Base-by-base conservation (phyloP, 768 basidiomycete species). In the Boletales sp. region DNA sequence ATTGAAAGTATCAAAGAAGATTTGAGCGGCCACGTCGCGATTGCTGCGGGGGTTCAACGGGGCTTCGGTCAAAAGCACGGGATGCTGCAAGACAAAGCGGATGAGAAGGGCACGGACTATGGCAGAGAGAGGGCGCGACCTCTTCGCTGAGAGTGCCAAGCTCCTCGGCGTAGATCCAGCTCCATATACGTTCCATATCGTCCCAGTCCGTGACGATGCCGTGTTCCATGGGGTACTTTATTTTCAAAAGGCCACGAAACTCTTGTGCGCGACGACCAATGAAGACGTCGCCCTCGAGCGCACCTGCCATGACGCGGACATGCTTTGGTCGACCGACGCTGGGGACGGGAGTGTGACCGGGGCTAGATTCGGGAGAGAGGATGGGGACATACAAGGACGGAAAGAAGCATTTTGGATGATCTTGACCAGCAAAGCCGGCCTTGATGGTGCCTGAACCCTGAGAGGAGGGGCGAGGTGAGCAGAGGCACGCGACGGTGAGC, bases 181-280 rank as follows among this genome's bases (percentile, higher is more conserved):
- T 88, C 96, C 96, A 99, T 79, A 99, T 97, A 53, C 90, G 84
- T 69, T 99, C 96, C 96, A 99, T 99, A 65, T 99, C 96, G 66
- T 99, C 96, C 95, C 96, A 99, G 74, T 99, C 92, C 34, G 90
- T 95, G 9, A 99, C 96, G 52, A 99, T 94, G 12, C 96, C 96
- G 68, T 98, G 96, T 67, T 95, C 92, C 86, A 99, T 97, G 25
- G 96, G 96, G 66, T 98, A 99, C 70, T 94, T 95, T 61, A 98
- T 94, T 79, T 95, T 95, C 58, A 99, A 76, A 57, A 99, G 75
- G 10, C 96, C 96, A 47, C 96, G 79, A 57, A 93, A 88, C 63
- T 98, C 96, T 71, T 99, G 95, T 15, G 96, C 96, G 57, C 86
- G 84, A 61, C 88, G 78, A 3, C 96, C 96, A 50, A 99, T 97